phyloP scores from a whole-genome alignment of 2,329 filamentous ascomycete species.

The Xylariaceae sp. region DNA sequence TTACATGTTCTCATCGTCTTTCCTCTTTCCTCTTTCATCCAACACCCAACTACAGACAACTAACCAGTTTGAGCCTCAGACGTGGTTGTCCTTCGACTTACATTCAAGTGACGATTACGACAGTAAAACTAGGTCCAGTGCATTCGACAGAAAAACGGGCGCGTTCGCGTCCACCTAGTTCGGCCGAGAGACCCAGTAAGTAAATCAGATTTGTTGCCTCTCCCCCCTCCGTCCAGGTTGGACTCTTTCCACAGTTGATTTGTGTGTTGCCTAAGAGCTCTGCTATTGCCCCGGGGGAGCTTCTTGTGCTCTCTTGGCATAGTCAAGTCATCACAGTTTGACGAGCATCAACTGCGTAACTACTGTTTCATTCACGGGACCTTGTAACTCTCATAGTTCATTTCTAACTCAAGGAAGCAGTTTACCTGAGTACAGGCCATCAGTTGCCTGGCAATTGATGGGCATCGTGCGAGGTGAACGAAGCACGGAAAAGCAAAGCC shows the following conservation, averaged over 20 bases:
- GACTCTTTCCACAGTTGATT: background rate
- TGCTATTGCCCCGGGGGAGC: background rate
- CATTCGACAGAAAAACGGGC: no score
- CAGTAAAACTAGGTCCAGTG: no score
- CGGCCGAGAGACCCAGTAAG: no score
- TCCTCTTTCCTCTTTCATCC: no score
- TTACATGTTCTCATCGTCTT: no score
- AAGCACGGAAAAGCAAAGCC: background rate
- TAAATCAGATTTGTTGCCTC: no score
- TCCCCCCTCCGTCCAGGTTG: background rate
- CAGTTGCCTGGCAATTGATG: background rate
- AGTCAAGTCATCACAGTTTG: background rate
- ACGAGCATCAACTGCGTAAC: background rate
- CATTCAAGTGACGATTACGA: no score
- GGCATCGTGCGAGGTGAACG: background rate
- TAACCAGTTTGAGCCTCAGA: no score
- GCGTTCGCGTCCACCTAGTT: no score
- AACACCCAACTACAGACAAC: no score
- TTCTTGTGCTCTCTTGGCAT: background rate
- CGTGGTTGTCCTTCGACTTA: no score
- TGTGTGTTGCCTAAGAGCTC: background rate
- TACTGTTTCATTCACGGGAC: background rate
- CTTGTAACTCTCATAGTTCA: background rate
- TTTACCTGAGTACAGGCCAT: background rate
- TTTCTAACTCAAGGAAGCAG: conserved; percentile 7